Conservation (phyloP, 1,284 basidiomycete genomes). For the Taiwanofungus camphoratus region DNA sequence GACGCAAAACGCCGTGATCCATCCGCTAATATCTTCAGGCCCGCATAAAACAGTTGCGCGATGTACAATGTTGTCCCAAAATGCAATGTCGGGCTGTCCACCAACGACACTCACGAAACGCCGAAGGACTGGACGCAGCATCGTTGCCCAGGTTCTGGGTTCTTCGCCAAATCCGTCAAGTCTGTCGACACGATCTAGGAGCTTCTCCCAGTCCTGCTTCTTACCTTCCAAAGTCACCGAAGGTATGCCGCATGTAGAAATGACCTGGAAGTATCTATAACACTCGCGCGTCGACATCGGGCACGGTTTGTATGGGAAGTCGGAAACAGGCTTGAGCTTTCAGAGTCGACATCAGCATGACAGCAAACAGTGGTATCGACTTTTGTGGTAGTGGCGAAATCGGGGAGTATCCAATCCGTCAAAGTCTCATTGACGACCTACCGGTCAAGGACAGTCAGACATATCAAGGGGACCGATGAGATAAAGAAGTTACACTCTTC, state of each 20-base stretch:
- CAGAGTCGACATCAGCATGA: conserved; percentile 42
- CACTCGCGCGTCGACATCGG: not conserved
- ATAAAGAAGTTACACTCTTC: conserved; percentile 19
- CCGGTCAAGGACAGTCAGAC: not conserved
- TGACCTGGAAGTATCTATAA: conserved; percentile 31
- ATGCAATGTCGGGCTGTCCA: conserved; percentile 24
- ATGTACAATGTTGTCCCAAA: conserved; percentile 31
- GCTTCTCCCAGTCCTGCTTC: conserved; percentile 31
- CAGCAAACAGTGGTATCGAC: conserved; percentile 35
- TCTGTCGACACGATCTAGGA: conserved; percentile 30
- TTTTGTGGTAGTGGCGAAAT: conserved; percentile 41
- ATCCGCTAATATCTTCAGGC: conserved; percentile 24
- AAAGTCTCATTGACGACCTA: conserved; percentile 31
- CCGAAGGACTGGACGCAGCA: conserved; percentile 31
- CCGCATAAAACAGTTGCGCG: conserved; percentile 16
- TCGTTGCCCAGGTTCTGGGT: conserved; percentile 27
- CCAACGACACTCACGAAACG: conserved; percentile 34
- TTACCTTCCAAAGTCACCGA: conserved; percentile 40
- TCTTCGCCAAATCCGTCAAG: conserved; percentile 32
- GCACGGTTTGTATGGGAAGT: too few relatives aligned
- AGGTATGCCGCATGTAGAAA: conserved; percentile 39
- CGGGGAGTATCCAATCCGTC: conserved; percentile 38
- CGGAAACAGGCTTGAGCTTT: conserved; percentile 26
- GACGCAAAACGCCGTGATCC: conserved; percentile 37
- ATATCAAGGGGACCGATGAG: conserved; percentile 22